Conservation (phyloP, 495 filamentous ascomycete genomes). For the Penicillium soppii region DNA sequence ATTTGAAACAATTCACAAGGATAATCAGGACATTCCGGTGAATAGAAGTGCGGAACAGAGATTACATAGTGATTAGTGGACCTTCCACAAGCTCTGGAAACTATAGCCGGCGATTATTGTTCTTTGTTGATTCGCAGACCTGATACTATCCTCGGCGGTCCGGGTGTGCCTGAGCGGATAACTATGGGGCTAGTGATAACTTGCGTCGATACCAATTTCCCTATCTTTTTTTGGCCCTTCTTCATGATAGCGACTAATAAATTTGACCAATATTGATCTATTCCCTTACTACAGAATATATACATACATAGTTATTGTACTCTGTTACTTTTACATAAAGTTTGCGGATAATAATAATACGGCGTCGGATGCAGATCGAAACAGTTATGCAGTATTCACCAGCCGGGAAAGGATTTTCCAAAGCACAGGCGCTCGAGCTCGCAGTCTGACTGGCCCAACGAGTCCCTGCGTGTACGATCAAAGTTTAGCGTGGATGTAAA, state of each 20-base stretch:
- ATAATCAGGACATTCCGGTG: no score
- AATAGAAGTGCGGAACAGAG: background rate
- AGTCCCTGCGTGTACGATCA: constrained; percentile 20
- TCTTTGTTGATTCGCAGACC: background rate
- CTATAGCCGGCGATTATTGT: background rate
- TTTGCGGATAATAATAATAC: background rate
- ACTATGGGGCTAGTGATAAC: background rate
- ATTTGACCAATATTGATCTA: background rate
- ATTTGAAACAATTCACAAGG: no score
- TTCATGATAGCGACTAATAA: background rate
- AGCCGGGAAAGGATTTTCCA: background rate
- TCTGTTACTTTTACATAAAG: background rate
- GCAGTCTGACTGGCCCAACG: constrained; percentile 7
- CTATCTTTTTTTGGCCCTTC: background rate
- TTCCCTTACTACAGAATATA: no score
- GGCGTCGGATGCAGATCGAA: background rate
- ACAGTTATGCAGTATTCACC: background rate
- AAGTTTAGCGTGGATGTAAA: constrained; percentile 5
- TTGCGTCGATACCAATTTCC: background rate
- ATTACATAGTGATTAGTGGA: background rate
- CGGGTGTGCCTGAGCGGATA: constrained; percentile 1
- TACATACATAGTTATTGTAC: no score
- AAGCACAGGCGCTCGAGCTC: constrained; percentile 3
- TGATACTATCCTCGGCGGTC: background rate
- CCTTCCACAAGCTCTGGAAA: background rate